Conservation (phyloP, 1,284 basidiomycete genomes). For the Apiotrichum domesticum region DNA sequence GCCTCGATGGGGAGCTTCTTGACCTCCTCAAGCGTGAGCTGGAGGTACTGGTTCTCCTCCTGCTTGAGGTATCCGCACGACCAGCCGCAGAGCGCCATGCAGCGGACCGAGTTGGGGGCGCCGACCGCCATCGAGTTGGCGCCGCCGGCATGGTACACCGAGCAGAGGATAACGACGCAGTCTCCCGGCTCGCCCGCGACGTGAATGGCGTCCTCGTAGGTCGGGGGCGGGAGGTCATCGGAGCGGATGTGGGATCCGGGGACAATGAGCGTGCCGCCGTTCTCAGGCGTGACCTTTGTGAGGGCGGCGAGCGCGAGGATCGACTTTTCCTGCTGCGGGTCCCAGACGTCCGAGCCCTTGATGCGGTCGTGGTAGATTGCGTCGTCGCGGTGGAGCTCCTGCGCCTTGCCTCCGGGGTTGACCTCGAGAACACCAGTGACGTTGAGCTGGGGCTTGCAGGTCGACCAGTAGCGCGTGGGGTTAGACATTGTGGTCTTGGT, state of each 20-base stretch:
- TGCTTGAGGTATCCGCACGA: constrained; percentile 17
- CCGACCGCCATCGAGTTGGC: constrained; percentile 13
- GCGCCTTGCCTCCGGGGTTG: constrained; percentile 16
- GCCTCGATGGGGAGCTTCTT: constrained; percentile 13
- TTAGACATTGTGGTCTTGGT: constrained; percentile 17
- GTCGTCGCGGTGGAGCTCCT: constrained; percentile 20
- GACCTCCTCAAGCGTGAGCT: constrained; percentile 14
- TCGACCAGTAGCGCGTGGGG: constrained; percentile 16
- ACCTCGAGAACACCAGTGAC: constrained; percentile 17
- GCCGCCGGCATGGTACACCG: constrained; percentile 17
- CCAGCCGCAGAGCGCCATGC: constrained; percentile 13
- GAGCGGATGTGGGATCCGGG: constrained; percentile 18
- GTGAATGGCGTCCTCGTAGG: constrained; percentile 14
- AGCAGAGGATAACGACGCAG: constrained; percentile 17
- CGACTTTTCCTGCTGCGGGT: constrained; percentile 13
- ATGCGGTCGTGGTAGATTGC: constrained; percentile 18
- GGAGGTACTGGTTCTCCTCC: constrained; percentile 22
- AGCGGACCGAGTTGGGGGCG: constrained; percentile 11
- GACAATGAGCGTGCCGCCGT: constrained; percentile 18
- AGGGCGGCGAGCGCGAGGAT: constrained; percentile 14
- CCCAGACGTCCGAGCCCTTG: constrained; percentile 14
- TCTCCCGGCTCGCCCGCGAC: constrained; percentile 15
- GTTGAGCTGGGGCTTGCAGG: constrained; percentile 16
- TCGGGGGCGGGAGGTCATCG: constrained; percentile 16
- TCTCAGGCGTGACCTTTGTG: constrained; percentile 14